Evolutionary conservation across 441 rosid genomes (phyloP), one percentile per base, ranked within the genome.

Genomic region (Dalechampia spathulata): DNA sequence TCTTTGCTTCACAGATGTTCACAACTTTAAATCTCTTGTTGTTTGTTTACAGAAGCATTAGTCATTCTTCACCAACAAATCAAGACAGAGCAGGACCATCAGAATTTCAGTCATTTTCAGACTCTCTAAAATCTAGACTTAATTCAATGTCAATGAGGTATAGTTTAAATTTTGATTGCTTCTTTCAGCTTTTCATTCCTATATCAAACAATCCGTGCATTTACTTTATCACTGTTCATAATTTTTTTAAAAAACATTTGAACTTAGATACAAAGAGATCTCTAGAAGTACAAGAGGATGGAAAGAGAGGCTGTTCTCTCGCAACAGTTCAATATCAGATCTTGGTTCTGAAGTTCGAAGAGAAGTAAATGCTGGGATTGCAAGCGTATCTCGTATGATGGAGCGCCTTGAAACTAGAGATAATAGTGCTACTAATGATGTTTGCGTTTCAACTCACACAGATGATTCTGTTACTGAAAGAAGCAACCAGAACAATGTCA

Each of bases 81-180:
- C 93, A 81, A 69, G 88, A 88, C 52, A 72, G 75, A 73, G 93
- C 82, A 2, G 96, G 95, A 62, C 93, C 96, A 49, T 88, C 96
- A 7, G 98, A 91, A 14, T 58, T 80, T 46, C 97, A 83, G 43
- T 79, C 96, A 30, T 81, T 85, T 75, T 85, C 97, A 13, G 94
- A 83, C 22, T 76, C 92, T 50, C 39, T 91, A 7, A 88, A 86
- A 72, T 83, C 96, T 23, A 81, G 89, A 44, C 58, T 91, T 42
- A 84, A 67, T 66, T 83, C 96, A 53, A 83, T 83, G 58, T 91
- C 98, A 45, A 73, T 67, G 28, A 86, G 95, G 98, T 88, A 73
- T 48, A 21, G 5, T 12, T 54, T 47, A 16, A 30, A 36, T 28
- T 28, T 23, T 7, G 16, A 23, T 9, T 6, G 30, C 6, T n/a